Evolutionary conservation across 768 basidiomycete genomes (phyloP), one percentile per base, ranked within the genome.

Genomic region (Exidia glandulosa): DNA sequence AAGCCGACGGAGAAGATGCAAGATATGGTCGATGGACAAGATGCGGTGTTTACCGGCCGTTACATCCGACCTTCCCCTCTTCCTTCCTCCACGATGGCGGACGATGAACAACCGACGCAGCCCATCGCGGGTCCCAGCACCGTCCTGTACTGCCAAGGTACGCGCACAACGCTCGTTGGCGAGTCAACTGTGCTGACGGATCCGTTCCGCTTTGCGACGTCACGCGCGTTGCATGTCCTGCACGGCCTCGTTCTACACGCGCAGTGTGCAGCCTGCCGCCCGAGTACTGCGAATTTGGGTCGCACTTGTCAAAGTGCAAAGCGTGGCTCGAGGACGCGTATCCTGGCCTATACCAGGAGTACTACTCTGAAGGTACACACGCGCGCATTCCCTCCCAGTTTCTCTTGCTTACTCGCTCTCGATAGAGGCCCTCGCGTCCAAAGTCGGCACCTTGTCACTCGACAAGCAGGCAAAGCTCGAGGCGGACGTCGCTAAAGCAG

Each of bases 251-350:
- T 45, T 23, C 5, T 6, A n/a, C 41, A 5, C 9, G 9, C 23
- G 30, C 58, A 88, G 91, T 98, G 47, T 98, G 95, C 82, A 79
- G 86, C 10, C 88, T 87, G 69, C 95, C 95, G 1, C 81, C 85
- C 32, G 95, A 99, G 76, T 98, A 94, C 75, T 99, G 95, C 76
- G 93, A 96, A 74, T 99, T 98, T 66, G 92, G 93, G 14, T 84
- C 87, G 27, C 87, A 85, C 63, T 66, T 94, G 59, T 90, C 93
- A 25, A 83, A 82, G 70, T 97, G 95, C 76, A 97, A 96, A 72
- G 85, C 91, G 63, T 94, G 91, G 91, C 72, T 98, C 58, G 81
- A 87, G 63, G 83, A 82, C 48, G 72, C 76, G 47, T 80, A 90
- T 63, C 75, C 82, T 1, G 79, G 79, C 31, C 75, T 94, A 56